Evolutionary conservation across 495 filamentous ascomycete species (phyloP).

Genomic region (Penicillium riverlandense): DNA sequence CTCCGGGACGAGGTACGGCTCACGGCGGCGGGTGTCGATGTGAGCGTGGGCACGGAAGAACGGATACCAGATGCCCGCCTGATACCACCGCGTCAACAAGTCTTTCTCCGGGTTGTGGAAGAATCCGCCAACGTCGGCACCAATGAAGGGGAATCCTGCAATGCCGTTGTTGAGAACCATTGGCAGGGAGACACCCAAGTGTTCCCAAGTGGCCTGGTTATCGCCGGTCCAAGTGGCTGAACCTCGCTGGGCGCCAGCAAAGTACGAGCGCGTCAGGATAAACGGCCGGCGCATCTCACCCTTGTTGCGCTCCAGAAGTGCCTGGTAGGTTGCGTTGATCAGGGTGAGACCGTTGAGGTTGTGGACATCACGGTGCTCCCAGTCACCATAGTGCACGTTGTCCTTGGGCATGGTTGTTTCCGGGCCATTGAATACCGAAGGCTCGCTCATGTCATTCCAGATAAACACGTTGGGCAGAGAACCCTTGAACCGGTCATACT

Average conservation of each 20-base stretch:
- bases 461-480: constrained; percentile 78
- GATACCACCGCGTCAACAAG: constrained; percentile 89
- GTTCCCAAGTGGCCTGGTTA: constrained; percentile 90
- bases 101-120: constrained; percentile 94
- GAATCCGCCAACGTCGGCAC: constrained; percentile 95
- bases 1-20: constrained; percentile 83
- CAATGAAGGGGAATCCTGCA: constrained; percentile 86
- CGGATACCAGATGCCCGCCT: constrained; percentile 93
- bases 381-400: constrained; percentile 82
- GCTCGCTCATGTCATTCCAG: constrained; percentile 99
- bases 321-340: constrained; percentile 86
- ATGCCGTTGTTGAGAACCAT: constrained; percentile 93
- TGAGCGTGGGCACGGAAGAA: constrained; percentile 99
- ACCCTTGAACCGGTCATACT: constrained; percentile 78
- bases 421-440: constrained; percentile 95
- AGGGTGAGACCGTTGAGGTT: constrained; percentile 92
- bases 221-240: constrained; percentile 99
- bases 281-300: constrained; percentile 78
- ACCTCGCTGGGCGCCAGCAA: constrained; percentile 76
- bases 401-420: constrained; percentile 97
- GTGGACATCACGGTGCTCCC: constrained; percentile 96
- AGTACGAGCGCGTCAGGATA: constrained; percentile 88
- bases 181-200: constrained; percentile 75
- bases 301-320: constrained; percentile 69
- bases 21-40: constrained; percentile 87